A percentile compares a stretch with the other conserved stretches of the same genome.
Evolutionary conservation across 1,139 yeast species (phyloP).

Genomic region (Candida freyschussii): DNA sequence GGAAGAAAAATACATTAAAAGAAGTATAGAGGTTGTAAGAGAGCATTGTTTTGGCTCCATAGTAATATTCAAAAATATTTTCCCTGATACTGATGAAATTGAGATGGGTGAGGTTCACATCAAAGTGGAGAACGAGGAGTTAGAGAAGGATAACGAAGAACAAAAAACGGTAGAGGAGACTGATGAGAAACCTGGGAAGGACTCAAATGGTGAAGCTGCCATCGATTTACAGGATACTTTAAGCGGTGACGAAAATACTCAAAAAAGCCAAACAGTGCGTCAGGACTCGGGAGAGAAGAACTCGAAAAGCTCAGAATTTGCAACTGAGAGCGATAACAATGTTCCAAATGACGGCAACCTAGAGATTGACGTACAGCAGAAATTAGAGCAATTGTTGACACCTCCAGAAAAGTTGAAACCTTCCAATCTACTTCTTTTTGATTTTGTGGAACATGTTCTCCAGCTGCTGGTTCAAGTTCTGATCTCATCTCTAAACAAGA

Average conservation of each 20-base stretch:
- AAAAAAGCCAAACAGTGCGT: too few relatives aligned
- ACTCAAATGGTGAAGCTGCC: constrained; percentile 3
- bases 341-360: neutral
- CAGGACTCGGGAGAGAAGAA: too few relatives aligned
- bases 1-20: constrained; percentile 62
- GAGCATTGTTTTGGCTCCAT: constrained; percentile 76
- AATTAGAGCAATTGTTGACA: constrained; percentile 10
- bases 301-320: constrained; percentile 15
- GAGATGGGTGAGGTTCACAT: constrained; percentile 22
- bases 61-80: constrained; percentile 60
- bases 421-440: constrained; percentile 31
- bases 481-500: constrained; percentile 32
- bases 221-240: too few relatives aligned
- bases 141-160: constrained; percentile 3
- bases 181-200: constrained; percentile 3
- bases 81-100: constrained; percentile 35
- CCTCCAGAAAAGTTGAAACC: constrained; percentile 8
- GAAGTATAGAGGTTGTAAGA: constrained; percentile 77
- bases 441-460: constrained; percentile 38
- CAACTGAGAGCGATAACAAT: constrained; percentile 17
- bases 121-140: constrained; percentile 5
- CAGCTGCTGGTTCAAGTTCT: constrained; percentile 32
- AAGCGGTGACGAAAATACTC: too few relatives aligned
- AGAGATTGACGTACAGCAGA: neutral
- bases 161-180: constrained; percentile 2